Evolutionary conservation across 108 stramenopile species (phyloP), one percentile per base, ranked within the genome.

Genomic region (Mediolabrus comicus): DNA sequence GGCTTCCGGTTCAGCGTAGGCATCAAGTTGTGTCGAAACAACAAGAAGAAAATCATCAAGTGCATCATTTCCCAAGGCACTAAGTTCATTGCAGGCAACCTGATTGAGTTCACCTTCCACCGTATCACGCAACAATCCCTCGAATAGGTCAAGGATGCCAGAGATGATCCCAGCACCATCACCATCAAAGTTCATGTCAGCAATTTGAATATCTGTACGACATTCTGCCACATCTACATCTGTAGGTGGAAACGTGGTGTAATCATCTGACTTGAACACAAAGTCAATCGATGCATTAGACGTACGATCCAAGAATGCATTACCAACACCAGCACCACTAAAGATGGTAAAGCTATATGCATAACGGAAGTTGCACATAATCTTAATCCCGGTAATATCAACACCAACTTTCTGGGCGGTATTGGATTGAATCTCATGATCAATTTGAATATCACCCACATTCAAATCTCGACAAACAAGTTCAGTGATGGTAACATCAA

Each of bases 41-140:
- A 38, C 19, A 10, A 24, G 9, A 4, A 75, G 16, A 3, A 62
- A 51, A 0, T 62, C 53, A 56, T 67, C 66, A 34, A 75, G 41
- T 59, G 19, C 66, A 0, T 43, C 53, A 11, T 67, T 66, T 11
- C 29, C 49, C 27, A 41, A 12, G 16, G 52, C 66, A 34, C 71
- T 53, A 4, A 88, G 43, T 52, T 86, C 87, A 7, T 67, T 34
- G 54, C 87, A 88, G 0, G 75, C 79, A 5, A 75, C 68, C 0
- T 59, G 67, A 8, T 74, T 79, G 36, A 88, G 60, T 27, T 72
- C 79, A 7, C 41, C 41, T 32, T 80, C 74, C 2, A 86, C 67
- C 14, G 54, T 29, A 43, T 62, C 77, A 14, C 72, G 34, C 38
- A 88, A 38, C 36, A 73, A 54, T 5, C 54, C 17, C 73, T 86